Base-by-base conservation (phyloP, 805 yeast genomes). In the Candida dajiaensis region DNA sequence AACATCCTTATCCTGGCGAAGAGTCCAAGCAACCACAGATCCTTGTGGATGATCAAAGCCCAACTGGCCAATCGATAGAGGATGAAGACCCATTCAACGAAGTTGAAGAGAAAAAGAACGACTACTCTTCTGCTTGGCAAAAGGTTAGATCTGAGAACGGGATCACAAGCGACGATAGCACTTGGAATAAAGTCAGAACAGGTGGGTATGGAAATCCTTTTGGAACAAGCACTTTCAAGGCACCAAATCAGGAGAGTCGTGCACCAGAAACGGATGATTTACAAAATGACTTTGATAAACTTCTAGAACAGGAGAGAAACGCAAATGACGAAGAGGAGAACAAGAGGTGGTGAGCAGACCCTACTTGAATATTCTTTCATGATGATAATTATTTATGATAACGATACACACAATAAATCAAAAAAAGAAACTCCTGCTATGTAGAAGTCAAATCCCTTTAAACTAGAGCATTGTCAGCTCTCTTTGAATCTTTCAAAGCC, bases 401-500 rank as follows among this genome's bases (percentile, higher is more conserved):
- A 26, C 22, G n/a, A 28, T 43, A 22, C 36, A 22, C 36, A 23
- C 39, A 36, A 20, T 19, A 36, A 12, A n/a, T 36, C 6, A 36
- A 19, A 20, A 10, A 19, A 20, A 19, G 16, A 20, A 18, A 11
- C 8, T 3, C 28, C 28, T 11, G 4, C 6, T 10, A 31, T 26
- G 36, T 28, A 33, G 13, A 33, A n/a, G 16, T 16, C 35, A 35
- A 7, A 36, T 8, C 3, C 6, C 25, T 46, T n/a, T 47, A 59
- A 38, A 54, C 37, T 49, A 59, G 52, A 22, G 55, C 75, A 65
- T 87, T 88, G 64, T 85, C 95, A 47, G 65, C 63, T 74, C 95
- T 85, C 76, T 80, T 86, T 50, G 81, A 80, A 35, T 76, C 83
- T 70, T 80, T 84, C 70, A 94, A 79, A 38, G 64, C 70, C 56